Evolutionary conservation across 306 rosid genomes (phyloP), one percentile per base, ranked within the genome.

Genomic region (Quillaja saponaria): DNA sequence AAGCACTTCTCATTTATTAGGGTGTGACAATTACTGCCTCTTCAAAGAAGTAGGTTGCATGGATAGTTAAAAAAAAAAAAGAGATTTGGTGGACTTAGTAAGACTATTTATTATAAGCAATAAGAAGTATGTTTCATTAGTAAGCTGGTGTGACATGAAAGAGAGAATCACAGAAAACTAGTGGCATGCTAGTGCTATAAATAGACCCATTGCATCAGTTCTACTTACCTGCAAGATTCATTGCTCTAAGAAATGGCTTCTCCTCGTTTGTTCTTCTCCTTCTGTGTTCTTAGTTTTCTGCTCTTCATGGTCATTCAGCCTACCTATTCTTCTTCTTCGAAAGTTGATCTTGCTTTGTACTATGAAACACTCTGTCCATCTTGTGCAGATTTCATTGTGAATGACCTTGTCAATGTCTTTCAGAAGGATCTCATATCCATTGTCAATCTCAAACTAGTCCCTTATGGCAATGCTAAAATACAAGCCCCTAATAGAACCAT

Each of bases 201-300:
- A 25, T 25, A 25, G 4, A 25, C 4, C 31, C 31, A 25, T 25
- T 25, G 4, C 31, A 1, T 2, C 3, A 4, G 31, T 25, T 2
- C 31, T 25, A 25, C 4, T 25, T 25, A 25, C 31, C 31, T 25
- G 2, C 31, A 2, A 25, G 4, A 25, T 1, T 25, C 31, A 25
- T 25, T 25, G 56, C 56, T 51, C 18, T 51, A 10, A 14, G n/a
- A 21, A 50, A 25, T 51, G 56, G 56, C 56, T 50, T 9, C 9
- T 21, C 55, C 6, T 51, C 19, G 7, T 25, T 25, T 25, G 28
- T 19, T 25, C 4, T 25, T 51, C 37, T 55, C 42, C 21, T 55
- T 34, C 60, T 28, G 31, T 15, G 20, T 55, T 16, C 60, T 55
- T 9, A 34, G 20, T 16, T 55, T 41, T 34, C 44, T 34, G 11